Evolutionary conservation across 257 asterid genomes (phyloP).

Genomic region (Cruciata laevipes): DNA sequence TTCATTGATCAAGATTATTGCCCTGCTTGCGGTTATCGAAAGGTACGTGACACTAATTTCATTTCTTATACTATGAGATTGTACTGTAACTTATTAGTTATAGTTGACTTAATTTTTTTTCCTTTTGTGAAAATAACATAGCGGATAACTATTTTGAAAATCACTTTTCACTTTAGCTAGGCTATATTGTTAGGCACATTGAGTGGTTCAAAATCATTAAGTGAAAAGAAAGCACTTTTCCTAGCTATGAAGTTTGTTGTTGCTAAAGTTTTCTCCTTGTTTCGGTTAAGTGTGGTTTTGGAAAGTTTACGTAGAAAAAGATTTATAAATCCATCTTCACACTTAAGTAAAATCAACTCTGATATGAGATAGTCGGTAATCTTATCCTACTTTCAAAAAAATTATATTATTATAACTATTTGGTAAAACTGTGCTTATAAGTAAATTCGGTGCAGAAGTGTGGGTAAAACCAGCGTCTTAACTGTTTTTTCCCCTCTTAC

Average conservation of each 20-base stretch:
- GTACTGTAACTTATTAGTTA: too few species aligned
- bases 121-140: background rate
- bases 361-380: too few species aligned
- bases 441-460: too few species aligned
- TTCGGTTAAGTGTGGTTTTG: background rate
- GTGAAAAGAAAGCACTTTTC: background rate
- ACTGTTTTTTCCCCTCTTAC: too few species aligned
- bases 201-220: background rate
- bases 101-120: background rate
- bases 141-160: background rate
- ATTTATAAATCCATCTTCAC: too few species aligned
- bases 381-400: too few species aligned
- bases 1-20: conserved; percentile 65
- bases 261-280: background rate
- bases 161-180: background rate
- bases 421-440: too few species aligned
- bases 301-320: too few species aligned
- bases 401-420: too few species aligned
- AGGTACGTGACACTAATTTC: conserved; percentile 22
- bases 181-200: background rate
- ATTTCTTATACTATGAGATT: too few species aligned
- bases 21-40: conserved; percentile 31
- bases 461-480: too few species aligned
- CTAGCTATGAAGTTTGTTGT: background rate
- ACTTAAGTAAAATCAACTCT: too few species aligned